Evolutionary conservation across 768 basidiomycete genomes (phyloP), one percentile per base, ranked within the genome.

Genomic region (Dentipellis sp.): DNA sequence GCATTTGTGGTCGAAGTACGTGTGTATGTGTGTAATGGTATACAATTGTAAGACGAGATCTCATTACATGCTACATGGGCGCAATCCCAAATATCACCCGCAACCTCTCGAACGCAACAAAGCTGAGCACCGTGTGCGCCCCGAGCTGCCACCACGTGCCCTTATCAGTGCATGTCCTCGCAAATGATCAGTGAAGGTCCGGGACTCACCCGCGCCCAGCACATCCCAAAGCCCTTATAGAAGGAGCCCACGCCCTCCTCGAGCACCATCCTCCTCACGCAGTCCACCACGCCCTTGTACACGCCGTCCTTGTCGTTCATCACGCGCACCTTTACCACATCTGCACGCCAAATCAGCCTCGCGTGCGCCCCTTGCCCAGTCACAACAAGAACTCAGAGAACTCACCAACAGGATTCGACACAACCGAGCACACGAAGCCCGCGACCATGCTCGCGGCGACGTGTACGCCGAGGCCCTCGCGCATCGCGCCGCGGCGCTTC

Each of bases 221-320:
- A 72, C 71, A 72, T 71, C n/a, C 67, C 64, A 53, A 72, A 72
- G n/a, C 71, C 71, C 57, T 72, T 72, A 57, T 61, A 72, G 55
- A 72, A 71, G 5, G 69, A 68, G 52, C 66, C 56, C 10, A 62
- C 65, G 1, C 71, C 70, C 56, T 72, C 71, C 16, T 66, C 55
- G 29, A 53, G 51, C 54, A 70, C 37, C 45, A 72, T 65, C 21
- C 54, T 64, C 58, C 58, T 53, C 17, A 71, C 65, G 50, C 70
- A 71, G 59, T 70, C 66, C 36, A 64, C 21, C 11, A 66, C 66
- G 38, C 68, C 67, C 16, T 59, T 60, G 54, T 59, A 63, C 58
- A 65, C 56, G 39, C 68, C 62, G 42, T 62, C 63, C 57, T 69
- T 70, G 56, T 72, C 71, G 52, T 70, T 71, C 71, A 72, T 72